Evolutionary conservation across 2,329 filamentous ascomycete genomes (phyloP).

Genomic region (Fusarium praegraminearum): DNA sequence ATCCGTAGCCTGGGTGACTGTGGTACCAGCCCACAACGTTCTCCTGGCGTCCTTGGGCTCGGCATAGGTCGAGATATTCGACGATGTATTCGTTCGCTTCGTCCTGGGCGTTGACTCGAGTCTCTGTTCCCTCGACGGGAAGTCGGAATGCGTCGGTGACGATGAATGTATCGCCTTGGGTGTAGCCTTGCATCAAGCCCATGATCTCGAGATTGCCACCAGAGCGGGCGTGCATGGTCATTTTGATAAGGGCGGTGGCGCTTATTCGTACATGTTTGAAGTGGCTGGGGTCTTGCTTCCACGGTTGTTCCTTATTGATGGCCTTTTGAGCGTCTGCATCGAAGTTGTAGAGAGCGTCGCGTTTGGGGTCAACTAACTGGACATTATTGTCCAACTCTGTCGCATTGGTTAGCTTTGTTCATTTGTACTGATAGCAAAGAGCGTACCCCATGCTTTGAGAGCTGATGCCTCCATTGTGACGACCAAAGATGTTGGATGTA

Average conservation of each 20-base stretch:
- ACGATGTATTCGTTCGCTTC: slow-evolving; percentile 99
- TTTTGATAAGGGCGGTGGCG: slow-evolving; percentile 93
- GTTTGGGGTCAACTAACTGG: slow-evolving; percentile 83
- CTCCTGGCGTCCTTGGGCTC: slow-evolving; percentile 82
- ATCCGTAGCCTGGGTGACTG: slow-evolving; percentile 96
- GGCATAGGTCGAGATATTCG: slow-evolving; percentile 80
- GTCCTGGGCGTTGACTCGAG: slow-evolving; percentile 92
- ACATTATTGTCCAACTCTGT: slow-evolving; percentile 89
- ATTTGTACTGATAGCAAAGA: background rate
- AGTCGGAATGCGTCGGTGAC: slow-evolving; percentile 94
- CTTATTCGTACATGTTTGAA: slow-evolving; percentile 96
- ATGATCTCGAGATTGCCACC: slow-evolving; percentile 94
- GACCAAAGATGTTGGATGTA: slow-evolving; percentile 22
- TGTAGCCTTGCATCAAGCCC: slow-evolving; percentile 97
- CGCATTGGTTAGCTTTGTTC: slow-evolving; percentile 25
- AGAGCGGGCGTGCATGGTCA: slow-evolving; percentile 99
- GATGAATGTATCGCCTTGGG: slow-evolving; percentile 85
- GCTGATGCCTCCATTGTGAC: slow-evolving; percentile 50
- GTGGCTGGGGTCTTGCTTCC: slow-evolving; percentile 82
- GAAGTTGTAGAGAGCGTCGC: slow-evolving; percentile 93
- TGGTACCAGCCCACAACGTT: slow-evolving; percentile 99
- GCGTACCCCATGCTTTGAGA: slow-evolving; percentile 50
- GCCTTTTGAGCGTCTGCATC: slow-evolving; percentile 75
- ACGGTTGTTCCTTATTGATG: slow-evolving; percentile 75
- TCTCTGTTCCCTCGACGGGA: slow-evolving; percentile 98